A percentile compares a stretch with the other conserved stretches of the same genome.
Conservation (phyloP, 495 filamentous ascomycete species). For the Penicillium tannophilum region DNA sequence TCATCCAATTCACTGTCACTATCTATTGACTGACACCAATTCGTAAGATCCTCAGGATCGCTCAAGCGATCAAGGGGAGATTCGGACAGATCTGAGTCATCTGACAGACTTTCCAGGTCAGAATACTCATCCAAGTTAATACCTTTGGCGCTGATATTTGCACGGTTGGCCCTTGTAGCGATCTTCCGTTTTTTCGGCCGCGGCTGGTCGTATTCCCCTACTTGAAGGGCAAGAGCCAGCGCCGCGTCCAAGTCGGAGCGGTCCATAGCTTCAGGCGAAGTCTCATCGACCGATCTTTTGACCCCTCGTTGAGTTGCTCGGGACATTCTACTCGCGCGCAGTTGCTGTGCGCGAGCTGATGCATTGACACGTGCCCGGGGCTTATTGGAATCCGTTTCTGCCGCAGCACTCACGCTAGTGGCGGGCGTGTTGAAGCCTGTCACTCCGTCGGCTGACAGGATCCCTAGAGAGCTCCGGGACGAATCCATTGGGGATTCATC, state of each 20-base stretch:
- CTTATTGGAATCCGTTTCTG: constrained; percentile 35
- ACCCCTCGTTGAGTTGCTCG: constrained; percentile 31
- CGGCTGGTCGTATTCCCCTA: constrained; percentile 57
- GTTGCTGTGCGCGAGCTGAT: constrained; percentile 39
- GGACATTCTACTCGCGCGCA: constrained; percentile 44
- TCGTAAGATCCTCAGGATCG: background rate
- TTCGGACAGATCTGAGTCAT: background rate
- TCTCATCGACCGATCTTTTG: constrained; percentile 34
- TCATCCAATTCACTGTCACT: constrained; percentile 1
- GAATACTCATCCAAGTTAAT: background rate
- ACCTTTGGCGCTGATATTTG: background rate
- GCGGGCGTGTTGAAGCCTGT: constrained; percentile 73
- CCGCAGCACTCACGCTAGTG: constrained; percentile 71
- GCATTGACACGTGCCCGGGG: constrained; percentile 39
- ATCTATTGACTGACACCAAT: background rate
- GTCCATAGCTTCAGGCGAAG: constrained; percentile 34
- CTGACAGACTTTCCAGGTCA: background rate
- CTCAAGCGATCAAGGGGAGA: background rate
- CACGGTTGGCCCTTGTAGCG: background rate
- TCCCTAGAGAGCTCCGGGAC: constrained; percentile 30
- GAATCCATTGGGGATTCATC: constrained; percentile 28
- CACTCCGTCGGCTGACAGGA: constrained; percentile 45
- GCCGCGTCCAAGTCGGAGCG: constrained; percentile 52
- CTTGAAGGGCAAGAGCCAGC: constrained; percentile 61
- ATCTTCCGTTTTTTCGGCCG: constrained; percentile 2